phyloP scores from a whole-genome alignment of 148 eudicot species.

The Camellia sinensis region DNA sequence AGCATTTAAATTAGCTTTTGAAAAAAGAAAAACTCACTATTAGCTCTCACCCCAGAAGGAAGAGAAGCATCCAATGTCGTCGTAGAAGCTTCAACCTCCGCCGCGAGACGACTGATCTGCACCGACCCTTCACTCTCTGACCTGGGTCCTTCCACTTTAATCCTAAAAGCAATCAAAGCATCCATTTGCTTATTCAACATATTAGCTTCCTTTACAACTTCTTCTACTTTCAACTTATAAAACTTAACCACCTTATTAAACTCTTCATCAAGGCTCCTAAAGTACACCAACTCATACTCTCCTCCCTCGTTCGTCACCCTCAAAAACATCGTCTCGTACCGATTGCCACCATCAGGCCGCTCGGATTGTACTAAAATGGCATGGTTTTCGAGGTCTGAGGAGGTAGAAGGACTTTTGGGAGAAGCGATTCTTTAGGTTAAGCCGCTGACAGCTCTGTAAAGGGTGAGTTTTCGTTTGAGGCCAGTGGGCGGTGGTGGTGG shows the following conservation, averaged over 20 bases:
- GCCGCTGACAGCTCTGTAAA: slow-evolving; percentile 42
- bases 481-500: neutral
- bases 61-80: slow-evolving; percentile 11
- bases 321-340: slow-evolving; percentile 28
- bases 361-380: slow-evolving; percentile 23
- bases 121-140: neutral
- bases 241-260: slow-evolving; percentile 35
- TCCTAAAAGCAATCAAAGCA: slow-evolving; percentile 41
- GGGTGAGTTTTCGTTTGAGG: slow-evolving; percentile 19
- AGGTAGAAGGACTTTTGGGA: neutral
- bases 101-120: slow-evolving; percentile 1
- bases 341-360: neutral
- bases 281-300: slow-evolving; percentile 29
- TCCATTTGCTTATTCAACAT: slow-evolving; percentile 36
- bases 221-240: slow-evolving; percentile 31
- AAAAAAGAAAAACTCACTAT: neutral
- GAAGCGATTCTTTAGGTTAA: neutral
- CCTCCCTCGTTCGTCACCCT: slow-evolving; percentile 31
- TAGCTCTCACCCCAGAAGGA: slow-evolving; percentile 15
- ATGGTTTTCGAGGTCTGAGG: slow-evolving; percentile 24
- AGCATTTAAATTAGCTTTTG: no score
- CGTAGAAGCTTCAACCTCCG: slow-evolving; percentile 11
- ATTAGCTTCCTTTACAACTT: slow-evolving; percentile 30
- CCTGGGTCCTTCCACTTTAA: slow-evolving; percentile 25
- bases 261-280: slow-evolving; percentile 36